Evolutionary conservation across 257 asterid genomes (phyloP).

Genomic region (Solanum ossicruentum): DNA sequence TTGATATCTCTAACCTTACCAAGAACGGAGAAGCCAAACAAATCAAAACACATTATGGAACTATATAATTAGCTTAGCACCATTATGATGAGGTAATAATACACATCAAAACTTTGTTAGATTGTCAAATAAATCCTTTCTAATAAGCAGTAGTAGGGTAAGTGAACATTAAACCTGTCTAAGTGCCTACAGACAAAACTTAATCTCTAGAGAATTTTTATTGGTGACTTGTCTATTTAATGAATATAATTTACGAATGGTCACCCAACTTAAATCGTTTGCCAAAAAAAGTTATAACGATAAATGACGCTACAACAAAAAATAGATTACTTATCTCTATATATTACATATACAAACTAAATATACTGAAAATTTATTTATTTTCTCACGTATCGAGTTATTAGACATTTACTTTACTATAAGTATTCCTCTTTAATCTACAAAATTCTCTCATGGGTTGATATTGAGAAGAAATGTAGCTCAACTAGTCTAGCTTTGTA

Average conservation of each 20-base stretch:
- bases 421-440: no score
- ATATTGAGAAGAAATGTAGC: not conserved
- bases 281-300: not conserved
- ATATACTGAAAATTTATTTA: not conserved
- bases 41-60: not conserved
- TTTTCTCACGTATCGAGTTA: no score
- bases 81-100: not conserved
- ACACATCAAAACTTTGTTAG: not conserved
- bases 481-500: not conserved
- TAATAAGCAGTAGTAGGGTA: not conserved
- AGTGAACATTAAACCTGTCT: not conserved
- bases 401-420: no score
- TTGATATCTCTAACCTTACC: not conserved
- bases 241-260: not conserved
- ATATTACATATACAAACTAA: not conserved
- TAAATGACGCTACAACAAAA: not conserved
- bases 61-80: not conserved
- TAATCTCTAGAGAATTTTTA: not conserved
- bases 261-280: not conserved
- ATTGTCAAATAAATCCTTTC: not conserved
- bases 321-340: not conserved
- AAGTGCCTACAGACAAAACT: not conserved
- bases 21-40: not conserved
- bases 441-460: not conserved
- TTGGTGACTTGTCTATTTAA: not conserved